Evolutionary conservation across 202 grass and related monocot genomes (phyloP), one percentile per base, ranked within the genome.

Genomic region (Setaria italica): DNA sequence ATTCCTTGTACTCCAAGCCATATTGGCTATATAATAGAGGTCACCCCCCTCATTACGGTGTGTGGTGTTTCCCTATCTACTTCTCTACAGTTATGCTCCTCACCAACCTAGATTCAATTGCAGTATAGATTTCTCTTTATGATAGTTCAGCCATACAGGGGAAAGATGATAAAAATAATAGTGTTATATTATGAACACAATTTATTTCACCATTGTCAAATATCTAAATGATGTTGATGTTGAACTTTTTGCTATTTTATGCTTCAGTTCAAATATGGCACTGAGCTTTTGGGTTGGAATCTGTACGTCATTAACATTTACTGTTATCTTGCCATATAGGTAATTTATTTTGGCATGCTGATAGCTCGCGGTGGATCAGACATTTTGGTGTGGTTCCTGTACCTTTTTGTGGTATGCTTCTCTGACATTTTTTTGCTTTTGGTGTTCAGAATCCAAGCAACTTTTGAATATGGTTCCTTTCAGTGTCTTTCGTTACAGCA

Each of bases 261-360:
- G 35, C 58, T 39, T 49, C 64, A 13, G 63, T 42, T 57, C 29
- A 79, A 47, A 72, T 81, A 12, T 2, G 37, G 47, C 12, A 46
- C 48, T 33, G 8, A 60, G 43, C 42, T 54, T 81, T 39, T 15
- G 32, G 32, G 79, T 82, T 68, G 19, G 47, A 84, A 74, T 74
- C 65, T 60, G 10, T 79, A 62, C 19, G 1, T 5, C 17, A 67
- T 84, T 80, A 70, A 29, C 21, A 55, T 71, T 82, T 51, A 45
- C 20, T 25, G 4, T 50, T 80, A 42, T 67, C 55, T 88, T 74
- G 65, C 29, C 63, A 34, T 89, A 68, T 33, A 94, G 93, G 86
- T 95, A 21, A 92, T 98, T 80, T 98, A 98, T 77, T 86, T 84
- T 19, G 96, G 96, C 43, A 85, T 95, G 71, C 39, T 95, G 80